A percentile compares a stretch with the other conserved stretches of the same genome.
phyloP scores from a whole-genome alignment of 208 protist species.

The Leptomonas pyrrhocoris region DNA sequence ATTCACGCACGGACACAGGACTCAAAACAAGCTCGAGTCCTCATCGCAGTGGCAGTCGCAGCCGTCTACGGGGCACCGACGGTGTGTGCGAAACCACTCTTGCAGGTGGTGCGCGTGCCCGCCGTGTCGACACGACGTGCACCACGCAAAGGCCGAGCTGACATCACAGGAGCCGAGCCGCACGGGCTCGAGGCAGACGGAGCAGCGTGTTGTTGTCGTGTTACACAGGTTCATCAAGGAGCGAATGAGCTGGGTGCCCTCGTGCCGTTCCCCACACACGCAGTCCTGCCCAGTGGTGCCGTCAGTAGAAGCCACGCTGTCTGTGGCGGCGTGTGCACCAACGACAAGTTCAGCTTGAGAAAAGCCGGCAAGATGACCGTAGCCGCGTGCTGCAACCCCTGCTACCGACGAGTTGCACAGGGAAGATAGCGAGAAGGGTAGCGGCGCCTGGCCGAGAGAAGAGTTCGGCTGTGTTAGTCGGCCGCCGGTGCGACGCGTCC shows the following conservation, averaged over 20 bases:
- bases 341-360: conserved; percentile 13
- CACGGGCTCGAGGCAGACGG: conserved; percentile 60
- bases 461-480: background rate
- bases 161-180: conserved; percentile 28
- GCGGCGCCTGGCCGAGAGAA: background rate
- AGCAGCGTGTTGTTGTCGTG: conserved; percentile 41
- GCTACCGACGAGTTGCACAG: background rate
- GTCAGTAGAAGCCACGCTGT: background rate
- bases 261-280: conserved; percentile 39
- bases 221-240: conserved; percentile 30
- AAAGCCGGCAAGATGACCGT: conserved; percentile 3
- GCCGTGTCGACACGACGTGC: conserved; percentile 79
- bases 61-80: conserved; percentile 66
- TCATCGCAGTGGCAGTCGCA: conserved; percentile 83
- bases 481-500: background rate
- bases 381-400: background rate
- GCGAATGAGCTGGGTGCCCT: conserved; percentile 32
- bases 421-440: background rate
- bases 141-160: conserved; percentile 66
- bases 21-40: conserved; percentile 47
- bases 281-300: conserved; percentile 12
- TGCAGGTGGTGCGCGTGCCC: conserved; percentile 82
- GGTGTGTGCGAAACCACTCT: conserved; percentile 80
- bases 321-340: background rate
- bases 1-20: no score